Percentiles rank a stretch among this genome's conserved stretches.
These are phyloP conservation scores for Boletus smithii DNA, from an alignment of 1,284 basidiomycete species.

Conservation along the genomic window DNA sequence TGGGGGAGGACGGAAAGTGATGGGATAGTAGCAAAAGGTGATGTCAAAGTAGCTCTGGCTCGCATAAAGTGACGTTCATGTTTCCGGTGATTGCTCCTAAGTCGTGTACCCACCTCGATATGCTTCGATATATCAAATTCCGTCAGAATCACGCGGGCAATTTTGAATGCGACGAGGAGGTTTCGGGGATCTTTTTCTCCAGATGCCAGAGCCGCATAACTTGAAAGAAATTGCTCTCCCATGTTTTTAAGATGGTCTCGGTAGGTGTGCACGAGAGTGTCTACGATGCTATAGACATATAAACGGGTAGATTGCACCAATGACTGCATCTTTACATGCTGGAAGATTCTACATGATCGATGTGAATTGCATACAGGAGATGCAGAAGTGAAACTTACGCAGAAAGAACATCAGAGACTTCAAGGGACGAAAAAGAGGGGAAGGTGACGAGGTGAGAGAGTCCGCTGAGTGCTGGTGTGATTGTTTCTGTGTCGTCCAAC, in stretches of 20 bases:
- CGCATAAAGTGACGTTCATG: neutral
- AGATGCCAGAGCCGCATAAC: conserved; percentile 80
- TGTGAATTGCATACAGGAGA: neutral
- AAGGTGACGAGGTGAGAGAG: conserved; percentile 66
- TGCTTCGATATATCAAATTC: conserved; percentile 80
- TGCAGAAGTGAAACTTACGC: conserved; percentile 48
- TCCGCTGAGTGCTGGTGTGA: conserved; percentile 74
- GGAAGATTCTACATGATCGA: conserved; percentile 57
- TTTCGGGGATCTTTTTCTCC: conserved; percentile 99
- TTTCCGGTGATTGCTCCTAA: neutral
- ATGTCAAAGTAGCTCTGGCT: conserved; percentile 89
- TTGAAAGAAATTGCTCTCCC: conserved; percentile 69
- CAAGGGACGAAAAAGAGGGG: conserved; percentile 66
- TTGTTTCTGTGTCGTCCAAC: conserved; percentile 79
- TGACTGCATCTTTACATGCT: conserved; percentile 76
- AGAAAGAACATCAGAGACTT: conserved; percentile 64
- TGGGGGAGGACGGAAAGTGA: conserved; percentile 92
- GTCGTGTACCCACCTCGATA: conserved; percentile 62
- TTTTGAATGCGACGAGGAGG: conserved; percentile 85
- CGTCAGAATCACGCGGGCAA: conserved; percentile 79
- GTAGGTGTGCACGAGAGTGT: conserved; percentile 74
- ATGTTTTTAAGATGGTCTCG: conserved; percentile 69
- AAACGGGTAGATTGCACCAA: conserved; percentile 83
- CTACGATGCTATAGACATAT: conserved; percentile 79
- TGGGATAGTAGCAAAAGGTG: conserved; percentile 98